These are phyloP conservation scores for Pseudogymnoascus sp. DNA, from an alignment of 2,329 filamentous ascomycete species.

Conservation along the genomic window DNA sequence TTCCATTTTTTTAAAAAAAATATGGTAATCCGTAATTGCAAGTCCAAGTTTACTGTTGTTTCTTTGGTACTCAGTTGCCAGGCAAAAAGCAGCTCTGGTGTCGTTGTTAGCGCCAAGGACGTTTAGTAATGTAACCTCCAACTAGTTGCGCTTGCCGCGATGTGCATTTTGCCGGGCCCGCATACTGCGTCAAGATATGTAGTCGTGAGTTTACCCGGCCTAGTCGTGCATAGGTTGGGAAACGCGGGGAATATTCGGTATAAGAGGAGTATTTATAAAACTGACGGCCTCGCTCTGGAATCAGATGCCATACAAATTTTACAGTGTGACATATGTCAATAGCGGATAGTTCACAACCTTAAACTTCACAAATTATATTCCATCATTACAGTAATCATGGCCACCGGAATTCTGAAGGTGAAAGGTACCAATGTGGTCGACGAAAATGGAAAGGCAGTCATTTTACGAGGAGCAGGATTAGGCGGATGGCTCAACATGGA, in stretches of 20 bases:
- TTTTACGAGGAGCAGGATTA: constrained; percentile 34
- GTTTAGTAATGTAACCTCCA: not conserved
- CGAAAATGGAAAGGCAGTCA: constrained; percentile 27
- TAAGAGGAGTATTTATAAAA: not conserved
- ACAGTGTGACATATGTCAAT: not conserved
- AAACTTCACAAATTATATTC: not conserved
- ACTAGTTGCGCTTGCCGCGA: not conserved
- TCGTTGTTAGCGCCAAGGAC: not conserved
- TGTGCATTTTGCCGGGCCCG: not conserved
- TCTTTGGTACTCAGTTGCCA: not conserved
- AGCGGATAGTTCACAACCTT: not conserved
- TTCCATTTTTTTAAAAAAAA: not conserved
- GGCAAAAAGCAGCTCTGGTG: not conserved
- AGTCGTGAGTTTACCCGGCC: not conserved
- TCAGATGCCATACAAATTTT: not conserved
- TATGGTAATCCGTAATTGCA: not conserved
- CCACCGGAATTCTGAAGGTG: constrained; percentile 28
- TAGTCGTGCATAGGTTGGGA: constrained; percentile 1
- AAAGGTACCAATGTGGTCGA: constrained; percentile 31
- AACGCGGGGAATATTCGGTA: not conserved
- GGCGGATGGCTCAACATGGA: constrained; percentile 45
- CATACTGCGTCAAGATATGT: not conserved
- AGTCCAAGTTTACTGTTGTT: not conserved
- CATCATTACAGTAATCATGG: constrained; percentile 14
- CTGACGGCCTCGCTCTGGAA: not conserved